Conservation (phyloP, 2,329 filamentous ascomycete genomes). For the Oidium heveae region DNA sequence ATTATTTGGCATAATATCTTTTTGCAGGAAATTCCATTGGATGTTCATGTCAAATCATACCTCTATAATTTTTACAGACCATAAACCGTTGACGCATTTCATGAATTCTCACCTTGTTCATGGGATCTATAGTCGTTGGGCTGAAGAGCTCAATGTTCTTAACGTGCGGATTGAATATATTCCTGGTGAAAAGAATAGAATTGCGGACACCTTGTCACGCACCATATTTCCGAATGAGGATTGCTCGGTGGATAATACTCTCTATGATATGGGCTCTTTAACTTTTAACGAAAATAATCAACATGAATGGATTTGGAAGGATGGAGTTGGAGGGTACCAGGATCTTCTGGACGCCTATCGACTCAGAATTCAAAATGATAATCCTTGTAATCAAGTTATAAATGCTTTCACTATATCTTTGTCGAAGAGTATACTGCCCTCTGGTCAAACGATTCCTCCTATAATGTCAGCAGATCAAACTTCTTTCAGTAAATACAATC, state of each 20-base stretch:
- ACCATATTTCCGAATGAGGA: not conserved
- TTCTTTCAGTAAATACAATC: not conserved
- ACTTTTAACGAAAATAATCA: not conserved
- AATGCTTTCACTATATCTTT: not conserved
- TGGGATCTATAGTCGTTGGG: conserved; percentile 1
- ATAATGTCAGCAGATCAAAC: not conserved
- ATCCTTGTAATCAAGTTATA: not conserved
- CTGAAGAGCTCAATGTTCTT: not conserved
- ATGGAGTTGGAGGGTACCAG: not conserved
- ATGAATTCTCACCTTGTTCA: not conserved
- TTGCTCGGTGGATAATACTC: not conserved
- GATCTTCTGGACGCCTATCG: not conserved
- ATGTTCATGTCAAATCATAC: not conserved
- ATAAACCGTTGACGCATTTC: not conserved
- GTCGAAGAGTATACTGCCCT: not conserved
- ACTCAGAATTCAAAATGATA: not conserved
- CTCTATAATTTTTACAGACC: not conserved
- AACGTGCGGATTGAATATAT: not conserved
- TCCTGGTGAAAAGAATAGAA: not conserved
- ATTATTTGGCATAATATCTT: not conserved
- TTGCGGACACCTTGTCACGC: not conserved
- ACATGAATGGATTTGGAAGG: not conserved
- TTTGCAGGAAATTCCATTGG: not conserved
- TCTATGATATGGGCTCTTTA: not conserved
- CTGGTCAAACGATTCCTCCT: not conserved